Conservation (phyloP, 371 early-diverging fungal genomes). For the Rhizopus microsporus region DNA sequence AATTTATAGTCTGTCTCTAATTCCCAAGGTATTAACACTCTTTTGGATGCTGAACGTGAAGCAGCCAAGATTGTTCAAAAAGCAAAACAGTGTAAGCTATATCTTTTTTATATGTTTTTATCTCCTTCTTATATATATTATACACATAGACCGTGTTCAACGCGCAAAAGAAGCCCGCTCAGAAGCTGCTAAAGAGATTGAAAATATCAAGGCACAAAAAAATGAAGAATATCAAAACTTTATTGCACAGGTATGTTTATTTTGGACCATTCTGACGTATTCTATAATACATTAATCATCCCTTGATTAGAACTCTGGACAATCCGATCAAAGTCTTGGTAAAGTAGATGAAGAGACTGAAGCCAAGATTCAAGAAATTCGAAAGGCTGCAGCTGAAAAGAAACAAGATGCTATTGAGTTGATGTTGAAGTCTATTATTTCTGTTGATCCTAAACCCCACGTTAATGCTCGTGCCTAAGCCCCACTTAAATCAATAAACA, state of each 20-base stretch:
- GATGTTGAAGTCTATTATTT: conserved; percentile 71
- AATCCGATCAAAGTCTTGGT: conserved; percentile 66
- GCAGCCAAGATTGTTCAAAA: conserved; percentile 89
- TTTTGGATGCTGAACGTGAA: conserved; percentile 85
- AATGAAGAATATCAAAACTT: conserved; percentile 79
- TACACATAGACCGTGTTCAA: conserved; percentile 82
- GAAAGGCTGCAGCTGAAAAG: conserved; percentile 64
- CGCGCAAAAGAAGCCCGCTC: conserved; percentile 92
- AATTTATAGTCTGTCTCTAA: conserved; percentile 61
- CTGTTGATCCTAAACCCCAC: conserved; percentile 76
- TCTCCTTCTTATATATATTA: neutral
- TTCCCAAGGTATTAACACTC: conserved; percentile 83
- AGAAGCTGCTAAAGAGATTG: conserved; percentile 93
- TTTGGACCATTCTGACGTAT: neutral
- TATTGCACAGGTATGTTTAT: conserved; percentile 70
- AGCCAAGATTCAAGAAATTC: conserved; percentile 70
- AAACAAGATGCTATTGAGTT: conserved; percentile 72
- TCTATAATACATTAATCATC: conserved; percentile 9
- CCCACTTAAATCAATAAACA: neutral
- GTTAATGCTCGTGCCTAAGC: conserved; percentile 52
- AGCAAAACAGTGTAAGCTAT: conserved; percentile 86
- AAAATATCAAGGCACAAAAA: conserved; percentile 83
- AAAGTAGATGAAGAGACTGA: conserved; percentile 83
- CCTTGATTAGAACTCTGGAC: conserved; percentile 70
- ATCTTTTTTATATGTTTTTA: neutral